Evolutionary conservation across 1,284 basidiomycete species (phyloP).

Genomic region (Trichosporon sp.): DNA sequence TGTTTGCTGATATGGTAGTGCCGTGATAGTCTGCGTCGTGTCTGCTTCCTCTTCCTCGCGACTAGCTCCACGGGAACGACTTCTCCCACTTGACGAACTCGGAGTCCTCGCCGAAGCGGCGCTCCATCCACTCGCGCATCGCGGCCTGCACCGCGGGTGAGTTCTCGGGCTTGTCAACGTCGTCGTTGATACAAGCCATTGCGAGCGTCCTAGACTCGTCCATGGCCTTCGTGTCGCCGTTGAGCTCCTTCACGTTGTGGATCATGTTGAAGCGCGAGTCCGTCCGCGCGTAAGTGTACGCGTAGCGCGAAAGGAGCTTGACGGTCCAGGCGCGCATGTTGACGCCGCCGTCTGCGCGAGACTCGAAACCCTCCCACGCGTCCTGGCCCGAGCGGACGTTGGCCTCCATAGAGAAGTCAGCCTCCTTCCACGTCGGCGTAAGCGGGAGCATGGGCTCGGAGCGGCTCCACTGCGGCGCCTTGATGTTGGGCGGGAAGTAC

Average conservation of each 20-base stretch:
- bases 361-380: conserved; percentile 35
- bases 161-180: conserved; percentile 27
- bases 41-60: neutral
- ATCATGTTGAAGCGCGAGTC: conserved; percentile 40
- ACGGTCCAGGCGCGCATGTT: conserved; percentile 43
- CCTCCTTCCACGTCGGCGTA: conserved; percentile 37
- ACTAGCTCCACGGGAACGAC: conserved; percentile 16
- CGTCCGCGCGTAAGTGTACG: conserved; percentile 41
- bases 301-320: conserved; percentile 49
- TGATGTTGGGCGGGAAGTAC: conserved; percentile 29
- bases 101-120: conserved; percentile 31
- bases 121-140: conserved; percentile 36
- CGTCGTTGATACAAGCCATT: conserved; percentile 49
- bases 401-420: conserved; percentile 35
- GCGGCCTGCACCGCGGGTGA: conserved; percentile 35
- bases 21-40: too few relatives aligned
- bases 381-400: conserved; percentile 46
- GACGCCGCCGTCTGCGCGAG: conserved; percentile 35
- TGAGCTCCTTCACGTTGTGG: conserved; percentile 33
- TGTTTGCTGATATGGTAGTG: too few relatives aligned
- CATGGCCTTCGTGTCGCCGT: conserved; percentile 27
- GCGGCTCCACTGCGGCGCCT: conserved; percentile 34
- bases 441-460: conserved; percentile 44
- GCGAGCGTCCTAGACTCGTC: conserved; percentile 33
- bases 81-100: conserved; percentile 36